These are phyloP conservation scores for Plasmodium falciparum DNA, from an alignment of 169 alveolate genomes.

Conservation along the genomic window DNA sequence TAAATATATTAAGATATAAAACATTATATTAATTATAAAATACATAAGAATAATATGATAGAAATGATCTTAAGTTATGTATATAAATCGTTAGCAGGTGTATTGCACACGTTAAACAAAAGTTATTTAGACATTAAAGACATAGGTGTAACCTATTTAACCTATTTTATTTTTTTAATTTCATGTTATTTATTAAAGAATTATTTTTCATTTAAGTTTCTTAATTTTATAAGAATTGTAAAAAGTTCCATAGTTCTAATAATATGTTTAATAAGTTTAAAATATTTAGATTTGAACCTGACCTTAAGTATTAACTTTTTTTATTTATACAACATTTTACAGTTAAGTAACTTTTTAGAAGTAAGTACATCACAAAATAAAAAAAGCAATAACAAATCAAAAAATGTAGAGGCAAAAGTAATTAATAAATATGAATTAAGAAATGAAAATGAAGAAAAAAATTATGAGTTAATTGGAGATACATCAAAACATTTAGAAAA, in stretches of 20 bases:
- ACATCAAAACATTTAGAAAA: conserved; percentile 62
- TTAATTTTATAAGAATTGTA: conserved; percentile 34
- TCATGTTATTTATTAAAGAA: conserved; percentile 47
- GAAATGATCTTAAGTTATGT: too few species aligned
- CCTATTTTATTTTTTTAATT: conserved; percentile 24
- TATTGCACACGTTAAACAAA: conserved; percentile 14
- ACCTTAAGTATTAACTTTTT: conserved; percentile 54
- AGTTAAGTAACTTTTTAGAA: conserved; percentile 59
- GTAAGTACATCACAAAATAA: conserved; percentile 6
- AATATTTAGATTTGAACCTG: conserved; percentile 33
- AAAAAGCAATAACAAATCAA: conserved; percentile 15
- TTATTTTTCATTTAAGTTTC: conserved; percentile 27
- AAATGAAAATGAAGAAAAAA: conserved; percentile 43
- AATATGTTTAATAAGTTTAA: conserved; percentile 52
- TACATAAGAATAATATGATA: too few species aligned
- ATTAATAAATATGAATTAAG: conserved; percentile 49
- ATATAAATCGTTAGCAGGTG: not conserved
- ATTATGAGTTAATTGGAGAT: conserved; percentile 56
- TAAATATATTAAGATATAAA: conserved; percentile 4
- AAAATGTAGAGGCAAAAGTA: conserved; percentile 4
- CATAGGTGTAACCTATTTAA: conserved; percentile 42
- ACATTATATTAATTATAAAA: too few species aligned
- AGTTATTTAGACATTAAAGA: conserved; percentile 25
- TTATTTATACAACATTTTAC: conserved; percentile 54
- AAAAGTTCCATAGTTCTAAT: conserved; percentile 20